A percentile compares a stretch with the other conserved stretches of the same genome.
phyloP scores from a whole-genome alignment of 1,284 basidiomycete genomes.

The Agroathelia rolfsii region DNA sequence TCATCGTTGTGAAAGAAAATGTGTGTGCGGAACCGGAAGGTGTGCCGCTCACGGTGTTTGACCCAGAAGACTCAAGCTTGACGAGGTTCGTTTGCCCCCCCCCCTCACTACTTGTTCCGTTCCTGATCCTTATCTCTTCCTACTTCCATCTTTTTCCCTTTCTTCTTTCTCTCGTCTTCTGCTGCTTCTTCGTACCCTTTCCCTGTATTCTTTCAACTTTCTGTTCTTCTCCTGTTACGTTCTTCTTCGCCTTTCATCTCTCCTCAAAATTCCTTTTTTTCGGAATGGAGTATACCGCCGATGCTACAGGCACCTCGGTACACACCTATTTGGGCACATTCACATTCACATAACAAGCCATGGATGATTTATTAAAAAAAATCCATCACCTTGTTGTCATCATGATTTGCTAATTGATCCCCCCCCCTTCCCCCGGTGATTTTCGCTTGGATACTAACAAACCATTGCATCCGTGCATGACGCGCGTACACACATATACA shows the following conservation, averaged over 20 bases:
- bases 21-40: slow-evolving; percentile 50
- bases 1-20: slow-evolving; percentile 90
- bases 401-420: too few relatives aligned
- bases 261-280: not conserved
- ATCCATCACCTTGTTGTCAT: too few relatives aligned
- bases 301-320: too few relatives aligned
- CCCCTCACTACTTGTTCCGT: not conserved
- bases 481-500: too few relatives aligned
- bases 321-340: too few relatives aligned
- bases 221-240: not conserved
- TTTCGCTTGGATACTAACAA: too few relatives aligned
- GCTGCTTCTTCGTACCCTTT: not conserved
- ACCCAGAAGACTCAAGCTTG: slow-evolving; percentile 81
- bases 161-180: not conserved
- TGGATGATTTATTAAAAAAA: too few relatives aligned
- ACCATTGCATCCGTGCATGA: too few relatives aligned
- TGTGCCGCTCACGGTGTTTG: slow-evolving; percentile 55
- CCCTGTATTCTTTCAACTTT: slow-evolving; percentile 2
- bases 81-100: slow-evolving; percentile 57
- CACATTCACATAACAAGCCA: too few relatives aligned
- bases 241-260: not conserved
- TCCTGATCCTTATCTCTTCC: slow-evolving; percentile 1
- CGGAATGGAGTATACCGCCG: slow-evolving; percentile 27
- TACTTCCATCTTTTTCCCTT: not conserved
- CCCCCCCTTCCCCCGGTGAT: too few relatives aligned